A percentile compares a stretch with the other conserved stretches of the same genome.
Conservation (phyloP, 768 basidiomycete species). For the Pulveroboletus ravenelii region DNA sequence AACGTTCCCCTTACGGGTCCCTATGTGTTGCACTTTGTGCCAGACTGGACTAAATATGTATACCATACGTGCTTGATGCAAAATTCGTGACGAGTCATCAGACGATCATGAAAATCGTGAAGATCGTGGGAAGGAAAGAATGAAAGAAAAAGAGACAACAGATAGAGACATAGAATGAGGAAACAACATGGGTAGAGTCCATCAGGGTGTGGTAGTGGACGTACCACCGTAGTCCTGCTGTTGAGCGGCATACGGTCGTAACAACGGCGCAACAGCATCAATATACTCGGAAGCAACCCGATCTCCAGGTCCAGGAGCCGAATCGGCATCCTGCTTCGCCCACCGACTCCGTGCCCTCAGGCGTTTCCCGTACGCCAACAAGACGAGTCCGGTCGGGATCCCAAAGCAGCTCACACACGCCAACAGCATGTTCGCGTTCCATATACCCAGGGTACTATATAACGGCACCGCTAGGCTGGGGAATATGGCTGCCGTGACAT, state of each 20-base stretch:
- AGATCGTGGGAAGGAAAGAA: background rate
- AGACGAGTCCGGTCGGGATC: slow-evolving; percentile 16
- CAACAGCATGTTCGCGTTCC: slow-evolving; percentile 14
- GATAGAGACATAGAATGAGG: background rate
- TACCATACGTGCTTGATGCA: too few relatives aligned
- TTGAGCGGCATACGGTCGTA: slow-evolving; percentile 7
- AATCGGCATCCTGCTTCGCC: slow-evolving; percentile 19
- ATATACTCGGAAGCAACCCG: background rate
- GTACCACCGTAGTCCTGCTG: slow-evolving; percentile 17
- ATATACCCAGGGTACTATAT: slow-evolving; percentile 17
- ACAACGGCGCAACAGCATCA: slow-evolving; percentile 10
- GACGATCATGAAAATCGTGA: background rate
- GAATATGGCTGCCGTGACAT: slow-evolving; percentile 17
- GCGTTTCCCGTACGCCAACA: slow-evolving; percentile 20
- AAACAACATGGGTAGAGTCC: background rate
- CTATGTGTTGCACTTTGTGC: too few relatives aligned
- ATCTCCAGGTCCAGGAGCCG: background rate
- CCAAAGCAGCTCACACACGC: slow-evolving; percentile 24
- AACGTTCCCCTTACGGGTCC: too few relatives aligned
- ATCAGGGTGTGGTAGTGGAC: background rate
- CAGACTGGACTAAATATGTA: too few relatives aligned
- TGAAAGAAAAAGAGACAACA: background rate
- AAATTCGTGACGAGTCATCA: background rate
- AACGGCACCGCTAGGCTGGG: slow-evolving; percentile 25
- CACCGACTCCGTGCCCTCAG: slow-evolving; percentile 23